phyloP scores from a whole-genome alignment of 352 stramenopile species.

The Thalassiosira livingstoniorum region DNA sequence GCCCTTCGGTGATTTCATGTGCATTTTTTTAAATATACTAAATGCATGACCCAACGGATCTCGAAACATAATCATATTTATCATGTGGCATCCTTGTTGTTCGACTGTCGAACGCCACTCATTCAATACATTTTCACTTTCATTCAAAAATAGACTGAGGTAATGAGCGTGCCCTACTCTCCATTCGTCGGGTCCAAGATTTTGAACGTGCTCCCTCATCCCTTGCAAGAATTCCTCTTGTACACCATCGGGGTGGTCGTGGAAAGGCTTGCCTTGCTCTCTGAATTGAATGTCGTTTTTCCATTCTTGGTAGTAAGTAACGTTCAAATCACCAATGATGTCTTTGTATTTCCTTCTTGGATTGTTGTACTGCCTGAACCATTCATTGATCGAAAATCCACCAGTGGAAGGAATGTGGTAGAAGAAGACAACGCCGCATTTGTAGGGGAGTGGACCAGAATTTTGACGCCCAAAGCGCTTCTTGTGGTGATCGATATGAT shows the following conservation, averaged over 20 bases:
- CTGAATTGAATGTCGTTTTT: too few species aligned
- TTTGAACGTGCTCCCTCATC: constrained; percentile 26
- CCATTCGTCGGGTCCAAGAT: constrained; percentile 35
- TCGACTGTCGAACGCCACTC: constrained; percentile 27
- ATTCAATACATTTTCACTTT: constrained; percentile 11
- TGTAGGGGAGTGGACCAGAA: constrained; percentile 4
- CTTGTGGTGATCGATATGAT: too few species aligned
- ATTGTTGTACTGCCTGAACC: constrained; percentile 19
- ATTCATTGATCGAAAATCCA: constrained; percentile 50
- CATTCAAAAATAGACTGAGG: constrained; percentile 33
- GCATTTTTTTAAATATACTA: constrained; percentile 26
- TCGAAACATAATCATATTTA: constrained; percentile 34
- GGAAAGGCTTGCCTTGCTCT: too few species aligned
- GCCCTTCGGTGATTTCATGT: constrained; percentile 22
- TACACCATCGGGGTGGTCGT: too few species aligned
- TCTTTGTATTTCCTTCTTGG: not conserved
- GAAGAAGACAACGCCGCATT: constrained; percentile 55
- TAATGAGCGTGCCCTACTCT: constrained; percentile 27
- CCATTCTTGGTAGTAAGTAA: too few species aligned
- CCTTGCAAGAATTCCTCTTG: too few species aligned
- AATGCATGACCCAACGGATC: constrained; percentile 37
- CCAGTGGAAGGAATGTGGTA: constrained; percentile 56
- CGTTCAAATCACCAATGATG: too few species aligned
- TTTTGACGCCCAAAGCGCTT: too few species aligned
- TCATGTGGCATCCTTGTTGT: constrained; percentile 26